Percentiles rank a stretch among this genome's conserved stretches.
phyloP scores from a whole-genome alignment of 805 yeast genomes.

The Scheffersomyces amazonensis region DNA sequence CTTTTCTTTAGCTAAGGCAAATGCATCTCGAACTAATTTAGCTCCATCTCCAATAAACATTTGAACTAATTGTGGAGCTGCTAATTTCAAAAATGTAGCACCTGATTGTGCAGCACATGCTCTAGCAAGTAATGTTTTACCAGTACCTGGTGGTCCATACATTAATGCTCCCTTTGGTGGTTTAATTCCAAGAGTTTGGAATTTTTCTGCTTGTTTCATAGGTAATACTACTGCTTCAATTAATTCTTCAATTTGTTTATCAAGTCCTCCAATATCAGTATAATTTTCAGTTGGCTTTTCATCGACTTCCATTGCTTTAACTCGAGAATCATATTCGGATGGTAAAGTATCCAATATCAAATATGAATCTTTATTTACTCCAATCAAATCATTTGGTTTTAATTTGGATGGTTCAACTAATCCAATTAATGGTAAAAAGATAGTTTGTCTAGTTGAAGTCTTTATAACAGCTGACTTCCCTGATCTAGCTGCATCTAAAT shows the following conservation, averaged over 20 bases:
- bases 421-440: slow-evolving; percentile 93
- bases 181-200: slow-evolving; percentile 88
- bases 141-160: slow-evolving; percentile 51
- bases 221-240: slow-evolving; percentile 98
- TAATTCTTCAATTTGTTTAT: slow-evolving; percentile 95
- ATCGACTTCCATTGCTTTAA: slow-evolving; percentile 99
- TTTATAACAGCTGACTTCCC: slow-evolving; percentile 98
- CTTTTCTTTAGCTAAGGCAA: slow-evolving; percentile 45
- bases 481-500: slow-evolving; percentile 82
- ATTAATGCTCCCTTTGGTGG: slow-evolving; percentile 48
- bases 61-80: slow-evolving; percentile 46
- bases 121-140: slow-evolving; percentile 45
- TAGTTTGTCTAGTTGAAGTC: slow-evolving; percentile 97
- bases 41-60: slow-evolving; percentile 50
- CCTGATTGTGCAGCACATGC: slow-evolving; percentile 49
- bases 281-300: slow-evolving; percentile 98
- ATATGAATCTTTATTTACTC: slow-evolving; percentile 96
- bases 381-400: slow-evolving; percentile 96
- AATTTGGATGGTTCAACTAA: slow-evolving; percentile 87
- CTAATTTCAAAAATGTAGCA: slow-evolving; percentile 42
- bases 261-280: slow-evolving; percentile 96
- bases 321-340: slow-evolving; percentile 95
- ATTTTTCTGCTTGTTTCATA: slow-evolving; percentile 97
- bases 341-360: slow-evolving; percentile 91
- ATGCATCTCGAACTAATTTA: slow-evolving; percentile 44